Percentiles rank a stretch among this genome's conserved stretches.
Evolutionary conservation across 768 basidiomycete species (phyloP).

Genomic region (Russula brevipes): DNA sequence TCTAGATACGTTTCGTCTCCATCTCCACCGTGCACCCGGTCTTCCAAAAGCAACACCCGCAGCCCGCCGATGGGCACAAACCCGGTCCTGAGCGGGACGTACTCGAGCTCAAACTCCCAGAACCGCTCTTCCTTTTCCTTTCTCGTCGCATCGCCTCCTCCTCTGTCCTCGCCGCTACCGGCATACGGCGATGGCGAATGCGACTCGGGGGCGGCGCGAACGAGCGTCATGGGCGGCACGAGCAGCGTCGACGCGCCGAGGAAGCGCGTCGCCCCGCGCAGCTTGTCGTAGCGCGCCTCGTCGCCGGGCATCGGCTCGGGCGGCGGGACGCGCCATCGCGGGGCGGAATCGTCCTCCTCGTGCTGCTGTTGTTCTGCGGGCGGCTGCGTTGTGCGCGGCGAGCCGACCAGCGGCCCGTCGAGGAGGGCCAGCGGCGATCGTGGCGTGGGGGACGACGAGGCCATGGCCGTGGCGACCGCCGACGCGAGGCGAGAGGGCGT

Average conservation of each 20-base stretch:
- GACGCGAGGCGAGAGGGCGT: conserved; percentile 4
- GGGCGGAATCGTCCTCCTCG: neutral
- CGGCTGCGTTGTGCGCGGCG: conserved; percentile 14
- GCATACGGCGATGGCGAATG: neutral
- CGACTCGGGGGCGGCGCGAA: conserved; percentile 24
- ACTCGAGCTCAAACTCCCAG: conserved; percentile 61
- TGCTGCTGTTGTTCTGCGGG: neutral
- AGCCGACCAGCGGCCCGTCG: conserved; percentile 17
- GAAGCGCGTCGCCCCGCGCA: conserved; percentile 26
- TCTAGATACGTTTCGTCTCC: conserved; percentile 27
- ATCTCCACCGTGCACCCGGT: conserved; percentile 43
- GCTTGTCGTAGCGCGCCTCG: conserved; percentile 11
- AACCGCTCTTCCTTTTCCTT: conserved; percentile 25
- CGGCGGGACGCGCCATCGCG: conserved; percentile 3
- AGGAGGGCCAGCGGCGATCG: conserved; percentile 1
- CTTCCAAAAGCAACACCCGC: conserved; percentile 60
- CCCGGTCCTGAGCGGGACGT: conserved; percentile 52
- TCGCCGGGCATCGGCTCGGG: conserved; percentile 19
- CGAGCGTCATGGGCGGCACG: conserved; percentile 39
- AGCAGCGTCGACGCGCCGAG: conserved; percentile 49
- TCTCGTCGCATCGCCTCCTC: conserved; percentile 24
- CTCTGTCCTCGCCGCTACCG: conserved; percentile 24
- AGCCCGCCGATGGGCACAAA: conserved; percentile 65
- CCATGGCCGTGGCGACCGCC: neutral
- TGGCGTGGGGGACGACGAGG: conserved; percentile 3